Base-by-base conservation (phyloP, 2,329 filamentous ascomycete species). In the Calonectria pseudoreteaudii region DNA sequence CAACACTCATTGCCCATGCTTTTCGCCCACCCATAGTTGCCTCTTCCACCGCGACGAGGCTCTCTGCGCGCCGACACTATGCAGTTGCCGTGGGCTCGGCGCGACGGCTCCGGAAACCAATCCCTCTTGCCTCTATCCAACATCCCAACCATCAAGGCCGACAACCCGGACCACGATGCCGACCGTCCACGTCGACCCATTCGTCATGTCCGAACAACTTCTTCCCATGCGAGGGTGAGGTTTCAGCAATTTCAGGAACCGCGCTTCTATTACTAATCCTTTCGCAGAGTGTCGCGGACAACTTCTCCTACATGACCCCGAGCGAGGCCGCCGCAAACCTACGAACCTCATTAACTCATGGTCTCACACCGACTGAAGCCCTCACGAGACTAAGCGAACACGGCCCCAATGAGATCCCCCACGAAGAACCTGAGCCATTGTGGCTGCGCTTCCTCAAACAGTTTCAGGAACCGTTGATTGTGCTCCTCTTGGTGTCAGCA, bases 401-500 rank as follows among this genome's bases (percentile, higher is more conserved):
- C 86, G 97, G 97, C 38, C 93, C 94, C 34, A 99, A 99, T 85
- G 97, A 99, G 85, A 93, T 99, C 47, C 95, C 97, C 8, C 95
- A 97, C 84, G 96, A 98, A 73, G 93, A 95, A 69, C 95, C 96
- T 1, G 97, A 99, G 85, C 96, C 97, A 13, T 87, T 99, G 72
- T 99, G 97, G 95, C 86, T 98, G 68, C 94, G 97, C 73, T 99
- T 99, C 81, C 84, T 98, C 74, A 97, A 98, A 85, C 97, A 99
- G 82, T 99, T 99, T 84, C 95, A 97, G 82, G 97, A 99, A 83
- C 96, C 97, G 0, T 88, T 99, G 70, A 99, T 99, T 76, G 86
- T 98, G 28, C 90, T 99, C n/a, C 90, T 99, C 20, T 90, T 99
- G 28, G 94, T 92, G 9, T 98, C 97, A 4, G 96, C 97, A 0